Percentiles rank a stretch among this genome's conserved stretches.
These are phyloP conservation scores for Draba incana DNA, from an alignment of 345 rosid genomes.

Conservation along the genomic window DNA sequence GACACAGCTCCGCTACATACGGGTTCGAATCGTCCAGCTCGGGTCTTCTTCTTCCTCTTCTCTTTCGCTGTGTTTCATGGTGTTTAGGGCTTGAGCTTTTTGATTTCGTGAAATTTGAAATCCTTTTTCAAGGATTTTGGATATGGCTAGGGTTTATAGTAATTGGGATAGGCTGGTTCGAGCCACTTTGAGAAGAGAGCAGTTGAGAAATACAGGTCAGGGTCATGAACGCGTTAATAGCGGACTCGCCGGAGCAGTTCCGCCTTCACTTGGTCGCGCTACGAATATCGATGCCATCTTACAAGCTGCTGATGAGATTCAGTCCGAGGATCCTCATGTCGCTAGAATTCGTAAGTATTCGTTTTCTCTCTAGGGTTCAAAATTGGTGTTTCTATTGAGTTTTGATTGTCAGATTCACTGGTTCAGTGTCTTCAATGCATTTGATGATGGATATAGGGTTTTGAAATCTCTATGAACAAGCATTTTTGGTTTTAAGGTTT, in stretches of 20 bases:
- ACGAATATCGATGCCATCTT: conserved; percentile 86
- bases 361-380: background rate
- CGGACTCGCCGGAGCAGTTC: conserved; percentile 86
- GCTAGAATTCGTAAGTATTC: conserved; percentile 74
- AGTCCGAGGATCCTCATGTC: conserved; percentile 71
- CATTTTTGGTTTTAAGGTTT: too few relatives aligned
- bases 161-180: conserved; percentile 92
- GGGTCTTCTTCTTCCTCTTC: background rate
- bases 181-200: conserved; percentile 83
- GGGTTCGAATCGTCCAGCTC: conserved; percentile 37
- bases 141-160: conserved; percentile 67
- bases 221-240: conserved; percentile 60
- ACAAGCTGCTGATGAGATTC: conserved; percentile 97
- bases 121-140: conserved; percentile 31
- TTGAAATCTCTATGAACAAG: too few relatives aligned
- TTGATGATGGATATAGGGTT: too few relatives aligned
- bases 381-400: background rate
- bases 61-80: conserved; percentile 14
- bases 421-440: background rate
- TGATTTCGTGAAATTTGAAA: conserved; percentile 28
- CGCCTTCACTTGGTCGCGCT: conserved; percentile 83
- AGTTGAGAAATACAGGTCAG: conserved; percentile 62
- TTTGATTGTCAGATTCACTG: background rate
- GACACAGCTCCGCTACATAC: conserved; percentile 33
- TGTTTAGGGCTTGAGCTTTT: conserved; percentile 20